Evolutionary conservation across 208 protist genomes (phyloP), one percentile per base, ranked within the genome.

Genomic region (Acanthamoeba royreba): DNA sequence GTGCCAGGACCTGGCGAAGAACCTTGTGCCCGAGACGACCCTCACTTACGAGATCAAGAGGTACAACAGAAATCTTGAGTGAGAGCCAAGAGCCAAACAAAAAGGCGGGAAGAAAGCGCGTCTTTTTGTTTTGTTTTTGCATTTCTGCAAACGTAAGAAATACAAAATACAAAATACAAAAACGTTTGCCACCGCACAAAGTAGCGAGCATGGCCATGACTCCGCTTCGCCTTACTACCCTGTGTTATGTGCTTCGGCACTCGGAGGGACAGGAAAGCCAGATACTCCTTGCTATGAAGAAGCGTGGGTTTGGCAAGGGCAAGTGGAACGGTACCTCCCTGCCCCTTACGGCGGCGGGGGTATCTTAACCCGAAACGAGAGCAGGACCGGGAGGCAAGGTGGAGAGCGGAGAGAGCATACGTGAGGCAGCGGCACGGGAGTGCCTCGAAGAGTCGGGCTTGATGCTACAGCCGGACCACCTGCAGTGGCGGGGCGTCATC

Each of bases 281-380:
- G 43, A 52, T 94, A 4, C 49, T 94, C 8, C 92, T 94, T 1
- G 92, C 46, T 5, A 94, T 87, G 92, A 94, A 94, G 46, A 94
- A 94, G 58, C 74, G 92, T 9, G 92, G 92, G 0, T 94, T 94
- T 91, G 92, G 92, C 15, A 47, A 46, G 40, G 92, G 77, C 61
- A 93, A 93, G 35, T 93, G 88, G 88, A 93, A 93, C 28, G 88
- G 85, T 91, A 47, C 31, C 7, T 38, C 38, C 25, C 9, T 63
- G 25, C n/a, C n/a, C 25, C 55, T 72, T 87, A 9, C 52, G 17
- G 11, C 25, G 8, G 17, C 13, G 42, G n/a, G n/a, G n/a, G n/a
- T n/a, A 61, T 49, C 3, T 9, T 45, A 13, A 42, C 2, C 19
- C 22, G 38, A 42, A 81, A 8, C 13, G 9, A 46, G 46, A 2